Base-by-base conservation (phyloP, 78 protist genomes). In the Chrysochromulina parva region DNA sequence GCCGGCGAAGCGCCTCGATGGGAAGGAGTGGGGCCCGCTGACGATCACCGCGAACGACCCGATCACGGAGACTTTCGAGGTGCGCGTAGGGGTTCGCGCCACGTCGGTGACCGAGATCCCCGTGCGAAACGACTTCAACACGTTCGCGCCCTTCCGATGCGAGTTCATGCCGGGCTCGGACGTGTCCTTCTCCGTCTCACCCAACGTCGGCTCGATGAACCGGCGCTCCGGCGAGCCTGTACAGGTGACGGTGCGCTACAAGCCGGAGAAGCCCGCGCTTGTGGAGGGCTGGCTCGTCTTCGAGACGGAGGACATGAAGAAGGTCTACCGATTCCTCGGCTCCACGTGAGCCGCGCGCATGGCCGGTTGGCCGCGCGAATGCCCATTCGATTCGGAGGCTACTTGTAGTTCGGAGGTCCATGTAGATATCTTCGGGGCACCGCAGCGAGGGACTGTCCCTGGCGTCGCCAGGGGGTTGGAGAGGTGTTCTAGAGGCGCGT, bases 211-310 rank as follows among this genome's bases (percentile, higher is more conserved):
- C 82, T 17, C 82, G 58, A 38, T 74, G 57, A 74, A 74, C 82
- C 82, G 82, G 26, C 82, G 82, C 82, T 74, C 82, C 55, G 82
- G 82, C 82, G 82, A 28, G 82, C 82, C 82, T 11, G 26, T 48
- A 13, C 11, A 74, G 38, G 57, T 74, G 14, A 17, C 48, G 28
- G 82, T 74, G 26, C 52, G 82, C 3, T 74, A 17, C 82, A 48
- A 53, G 82, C 82, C 82, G 82, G 13, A 38, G 55, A 19, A 24
- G 50, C 26, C 10, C 78, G 50, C 1, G 53, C 11, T 3, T 1
- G 78, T 3, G 11, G 50, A 38, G 78, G 78, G 50, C 48, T n/a
- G 50, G 26, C 78, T 69, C 48, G 78, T 69, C 48, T 69, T 69
- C 48, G 78, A 69, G 48, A 69, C 78, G 24, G 78, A 69, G 78